Conservation (phyloP, 2,329 filamentous ascomycete genomes). For the Colletotrichum sp. region DNA sequence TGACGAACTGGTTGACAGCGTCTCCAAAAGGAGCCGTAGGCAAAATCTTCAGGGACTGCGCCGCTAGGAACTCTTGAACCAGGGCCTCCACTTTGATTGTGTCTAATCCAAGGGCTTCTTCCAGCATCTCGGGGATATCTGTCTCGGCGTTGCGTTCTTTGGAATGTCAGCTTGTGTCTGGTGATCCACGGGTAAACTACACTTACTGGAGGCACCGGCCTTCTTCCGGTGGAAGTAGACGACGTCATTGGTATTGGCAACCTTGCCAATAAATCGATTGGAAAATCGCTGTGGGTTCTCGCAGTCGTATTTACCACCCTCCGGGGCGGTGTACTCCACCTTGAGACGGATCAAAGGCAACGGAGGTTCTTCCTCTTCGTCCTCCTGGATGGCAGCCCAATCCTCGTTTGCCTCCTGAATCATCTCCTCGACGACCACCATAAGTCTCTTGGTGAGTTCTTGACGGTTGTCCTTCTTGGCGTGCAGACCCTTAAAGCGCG, state of each 20-base stretch:
- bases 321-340: slow-evolving; percentile 86
- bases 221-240: slow-evolving; percentile 94
- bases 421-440: slow-evolving; percentile 80
- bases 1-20: slow-evolving; percentile 89
- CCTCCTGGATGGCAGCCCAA: slow-evolving; percentile 81
- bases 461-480: slow-evolving; percentile 83
- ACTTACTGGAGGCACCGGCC: slow-evolving; percentile 54
- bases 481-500: slow-evolving; percentile 77
- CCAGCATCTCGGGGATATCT: slow-evolving; percentile 67
- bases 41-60: slow-evolving; percentile 89
- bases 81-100: slow-evolving; percentile 87
- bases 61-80: slow-evolving; percentile 84
- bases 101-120: slow-evolving; percentile 71
- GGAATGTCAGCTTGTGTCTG: not conserved
- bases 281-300: slow-evolving; percentile 98
- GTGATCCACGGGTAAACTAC: not conserved
- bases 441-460: slow-evolving; percentile 79
- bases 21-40: slow-evolving; percentile 93
- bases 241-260: slow-evolving; percentile 93
- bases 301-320: slow-evolving; percentile 84
- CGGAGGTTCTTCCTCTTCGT: slow-evolving; percentile 65
- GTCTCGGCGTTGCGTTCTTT: slow-evolving; percentile 49
- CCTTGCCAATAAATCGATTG: slow-evolving; percentile 86
- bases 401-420: slow-evolving; percentile 83
- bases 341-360: slow-evolving; percentile 87